Conservation (phyloP, 1,284 basidiomycete genomes). For the Ceratobasidium sp. region DNA sequence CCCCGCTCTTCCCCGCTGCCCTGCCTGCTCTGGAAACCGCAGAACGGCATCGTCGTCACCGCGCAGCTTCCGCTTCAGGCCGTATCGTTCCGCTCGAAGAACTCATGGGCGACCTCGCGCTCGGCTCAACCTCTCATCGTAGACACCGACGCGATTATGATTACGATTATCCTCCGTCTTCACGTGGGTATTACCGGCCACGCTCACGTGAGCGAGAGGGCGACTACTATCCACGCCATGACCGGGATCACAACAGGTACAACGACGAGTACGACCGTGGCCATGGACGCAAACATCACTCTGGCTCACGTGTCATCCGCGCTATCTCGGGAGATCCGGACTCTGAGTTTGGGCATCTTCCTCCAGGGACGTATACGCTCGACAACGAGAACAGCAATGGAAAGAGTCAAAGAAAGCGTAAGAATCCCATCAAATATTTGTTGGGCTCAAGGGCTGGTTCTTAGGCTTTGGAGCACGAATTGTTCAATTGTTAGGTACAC, state of each 20-base stretch:
- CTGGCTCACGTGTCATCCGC: constrained; percentile 8
- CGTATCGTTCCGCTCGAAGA: constrained; percentile 3
- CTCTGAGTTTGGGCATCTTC: constrained; percentile 27
- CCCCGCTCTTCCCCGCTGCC: neutral
- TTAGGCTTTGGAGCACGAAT: neutral
- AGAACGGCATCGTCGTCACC: constrained; percentile 14
- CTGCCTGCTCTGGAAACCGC: constrained; percentile 2
- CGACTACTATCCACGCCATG: neutral
- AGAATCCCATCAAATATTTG: neutral
- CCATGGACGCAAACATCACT: neutral
- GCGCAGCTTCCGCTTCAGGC: neutral
- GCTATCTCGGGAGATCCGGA: constrained; percentile 8
- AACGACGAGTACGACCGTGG: neutral
- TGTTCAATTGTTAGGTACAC: neutral
- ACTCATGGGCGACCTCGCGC: neutral
- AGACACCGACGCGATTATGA: neutral
- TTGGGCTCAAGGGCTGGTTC: neutral
- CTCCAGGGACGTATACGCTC: constrained; percentile 37
- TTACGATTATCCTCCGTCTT: neutral
- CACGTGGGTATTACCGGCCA: neutral
- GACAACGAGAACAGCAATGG: neutral
- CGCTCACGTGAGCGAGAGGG: neutral
- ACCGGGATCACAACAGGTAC: neutral
- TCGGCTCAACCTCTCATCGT: neutral
- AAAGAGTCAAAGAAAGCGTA: neutral